Conservation (phyloP, 2,329 filamentous ascomycete genomes). For the Fusarium papillatum region DNA sequence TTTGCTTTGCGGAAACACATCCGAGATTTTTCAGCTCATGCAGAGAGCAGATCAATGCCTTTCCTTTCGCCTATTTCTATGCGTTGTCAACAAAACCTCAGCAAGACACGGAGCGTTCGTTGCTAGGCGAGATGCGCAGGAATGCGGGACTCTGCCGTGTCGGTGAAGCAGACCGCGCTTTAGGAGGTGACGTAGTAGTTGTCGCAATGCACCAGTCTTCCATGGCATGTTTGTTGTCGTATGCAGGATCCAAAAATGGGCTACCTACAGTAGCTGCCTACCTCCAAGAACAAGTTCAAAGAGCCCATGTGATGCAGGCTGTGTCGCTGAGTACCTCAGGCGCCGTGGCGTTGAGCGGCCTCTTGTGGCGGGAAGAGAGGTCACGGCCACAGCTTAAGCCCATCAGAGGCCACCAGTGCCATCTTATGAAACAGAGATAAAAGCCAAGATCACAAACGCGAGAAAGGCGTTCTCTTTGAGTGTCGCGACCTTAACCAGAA, state of each 20-base stretch:
- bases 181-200: background rate
- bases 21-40: background rate
- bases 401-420: background rate
- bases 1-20: background rate
- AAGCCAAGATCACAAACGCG: background rate
- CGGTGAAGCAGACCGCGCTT: background rate
- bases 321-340: background rate
- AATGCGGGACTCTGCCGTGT: background rate
- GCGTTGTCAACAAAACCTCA: background rate
- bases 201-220: background rate
- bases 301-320: background rate
- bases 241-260: background rate
- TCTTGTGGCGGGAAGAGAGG: background rate
- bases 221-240: background rate
- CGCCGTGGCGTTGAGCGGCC: background rate
- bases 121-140: background rate
- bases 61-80: background rate
- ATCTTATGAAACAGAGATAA: background rate
- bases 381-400: background rate
- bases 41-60: background rate
- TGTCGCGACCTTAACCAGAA: background rate
- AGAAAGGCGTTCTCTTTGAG: background rate
- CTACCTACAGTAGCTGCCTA: background rate
- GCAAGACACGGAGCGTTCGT: background rate
- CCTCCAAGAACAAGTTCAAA: background rate